A percentile compares a stretch with the other conserved stretches of the same genome.
Evolutionary conservation across 768 basidiomycete species (phyloP).

Genomic region (Trametes punicea): DNA sequence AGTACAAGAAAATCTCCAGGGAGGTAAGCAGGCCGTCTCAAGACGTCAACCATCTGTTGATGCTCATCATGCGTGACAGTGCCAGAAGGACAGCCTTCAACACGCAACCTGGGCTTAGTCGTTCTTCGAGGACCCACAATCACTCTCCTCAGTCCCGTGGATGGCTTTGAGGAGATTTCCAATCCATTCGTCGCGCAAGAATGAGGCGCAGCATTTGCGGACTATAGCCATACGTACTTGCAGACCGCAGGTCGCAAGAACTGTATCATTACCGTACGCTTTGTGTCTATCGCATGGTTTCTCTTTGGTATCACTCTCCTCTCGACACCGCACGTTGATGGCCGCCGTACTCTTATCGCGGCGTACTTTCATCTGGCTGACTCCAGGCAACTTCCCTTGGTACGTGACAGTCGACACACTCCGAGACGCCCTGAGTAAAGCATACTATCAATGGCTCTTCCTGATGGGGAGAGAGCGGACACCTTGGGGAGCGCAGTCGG

Average conservation of each 20-base stretch:
- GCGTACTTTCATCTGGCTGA: too few relatives aligned
- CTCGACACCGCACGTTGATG: too few relatives aligned
- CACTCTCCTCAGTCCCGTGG: constrained; percentile 89
- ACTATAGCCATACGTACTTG: background rate
- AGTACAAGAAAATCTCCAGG: constrained; percentile 78
- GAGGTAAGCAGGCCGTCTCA: constrained; percentile 14
- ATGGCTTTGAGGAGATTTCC: constrained; percentile 91
- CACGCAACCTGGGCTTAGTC: constrained; percentile 72
- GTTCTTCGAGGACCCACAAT: constrained; percentile 94
- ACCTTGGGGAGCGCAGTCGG: too few relatives aligned
- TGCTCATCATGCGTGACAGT: constrained; percentile 14
- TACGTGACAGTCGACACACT: too few relatives aligned
- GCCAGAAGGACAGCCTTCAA: constrained; percentile 63
- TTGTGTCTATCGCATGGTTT: background rate
- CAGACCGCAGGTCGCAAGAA: background rate
- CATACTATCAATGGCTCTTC: too few relatives aligned
- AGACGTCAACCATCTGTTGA: constrained; percentile 38
- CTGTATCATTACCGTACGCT: constrained; percentile 8
- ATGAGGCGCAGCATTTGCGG: constrained; percentile 1
- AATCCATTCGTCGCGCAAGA: constrained; percentile 83
- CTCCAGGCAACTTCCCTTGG: too few relatives aligned
- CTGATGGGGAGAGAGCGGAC: too few relatives aligned
- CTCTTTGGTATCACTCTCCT: too few relatives aligned
- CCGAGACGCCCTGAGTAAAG: too few relatives aligned
- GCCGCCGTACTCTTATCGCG: too few relatives aligned